A percentile compares a stretch with the other conserved stretches of the same genome.
Conservation (phyloP, 2,329 filamentous ascomycete species). For the Botryotinia convoluta region DNA sequence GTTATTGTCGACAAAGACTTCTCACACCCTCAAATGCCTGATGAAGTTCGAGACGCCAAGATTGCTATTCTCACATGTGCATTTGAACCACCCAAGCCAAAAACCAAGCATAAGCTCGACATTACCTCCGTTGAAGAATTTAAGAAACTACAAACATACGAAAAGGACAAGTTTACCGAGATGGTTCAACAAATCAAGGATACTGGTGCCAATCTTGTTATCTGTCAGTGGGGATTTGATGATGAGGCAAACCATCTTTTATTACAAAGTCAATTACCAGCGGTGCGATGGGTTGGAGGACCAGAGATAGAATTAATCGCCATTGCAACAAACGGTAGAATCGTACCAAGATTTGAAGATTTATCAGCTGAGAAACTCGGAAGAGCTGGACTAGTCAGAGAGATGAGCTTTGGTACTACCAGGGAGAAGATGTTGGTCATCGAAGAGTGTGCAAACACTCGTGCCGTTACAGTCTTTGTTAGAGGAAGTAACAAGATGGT, state of each 20-base stretch:
- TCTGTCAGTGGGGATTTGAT: conserved; percentile 99
- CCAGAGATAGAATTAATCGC: conserved; percentile 98
- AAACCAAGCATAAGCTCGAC: conserved; percentile 99
- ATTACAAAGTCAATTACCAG: conserved; percentile 92
- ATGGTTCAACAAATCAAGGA: conserved; percentile 99
- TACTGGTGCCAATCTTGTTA: conserved; percentile 93
- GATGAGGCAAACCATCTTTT: conserved; percentile 98
- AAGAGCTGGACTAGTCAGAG: conserved; percentile 81
- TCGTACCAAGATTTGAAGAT: conserved; percentile 96
- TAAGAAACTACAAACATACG: conserved; percentile 95
- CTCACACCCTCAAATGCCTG: conserved; percentile 98
- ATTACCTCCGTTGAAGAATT: conserved; percentile 97
- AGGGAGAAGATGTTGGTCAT: conserved; percentile 99
- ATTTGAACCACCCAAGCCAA: conserved; percentile 98
- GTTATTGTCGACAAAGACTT: conserved; percentile 99
- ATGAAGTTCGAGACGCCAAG: conserved; percentile 91
- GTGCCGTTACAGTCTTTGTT: conserved; percentile 94
- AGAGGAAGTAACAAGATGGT: conserved; percentile 99
- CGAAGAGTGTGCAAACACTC: conserved; percentile 96
- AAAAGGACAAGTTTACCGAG: conserved; percentile 92
- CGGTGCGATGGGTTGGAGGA: conserved; percentile 95
- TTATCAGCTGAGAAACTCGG: conserved; percentile 88
- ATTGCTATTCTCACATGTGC: conserved; percentile 96
- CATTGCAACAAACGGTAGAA: conserved; percentile 96
- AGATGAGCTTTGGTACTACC: conserved; percentile 96